Conservation (phyloP, 495 filamentous ascomycete species). For the Geoglossum glabrum region DNA sequence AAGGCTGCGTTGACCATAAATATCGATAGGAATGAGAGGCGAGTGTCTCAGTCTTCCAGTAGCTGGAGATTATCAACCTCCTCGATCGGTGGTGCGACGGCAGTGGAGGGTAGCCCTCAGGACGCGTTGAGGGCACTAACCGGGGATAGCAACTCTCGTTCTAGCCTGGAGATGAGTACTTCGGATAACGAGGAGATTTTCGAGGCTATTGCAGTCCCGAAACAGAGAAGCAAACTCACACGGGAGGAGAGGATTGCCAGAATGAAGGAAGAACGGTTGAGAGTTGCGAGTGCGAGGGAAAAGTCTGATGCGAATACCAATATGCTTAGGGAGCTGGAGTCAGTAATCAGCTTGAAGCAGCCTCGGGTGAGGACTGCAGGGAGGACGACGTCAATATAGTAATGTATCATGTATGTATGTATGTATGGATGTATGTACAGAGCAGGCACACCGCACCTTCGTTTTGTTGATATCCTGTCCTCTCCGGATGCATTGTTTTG, state of each 20-base stretch:
- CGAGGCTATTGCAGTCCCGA: constrained; percentile 65
- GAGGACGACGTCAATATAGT: background rate
- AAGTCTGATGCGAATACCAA: constrained; percentile 58
- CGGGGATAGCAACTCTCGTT: constrained; percentile 30
- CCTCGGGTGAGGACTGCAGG: constrained; percentile 20
- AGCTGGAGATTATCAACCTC: constrained; percentile 52
- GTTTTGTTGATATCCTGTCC: background rate
- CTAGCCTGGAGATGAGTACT: constrained; percentile 20
- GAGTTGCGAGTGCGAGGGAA: constrained; percentile 44
- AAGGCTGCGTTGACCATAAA: constrained; percentile 52
- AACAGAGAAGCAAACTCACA: constrained; percentile 45
- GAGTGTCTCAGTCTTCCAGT: constrained; percentile 44
- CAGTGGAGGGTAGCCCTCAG: constrained; percentile 53
- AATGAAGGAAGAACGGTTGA: constrained; percentile 70
- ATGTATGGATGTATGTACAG: no score
- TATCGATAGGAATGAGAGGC: constrained; percentile 50
- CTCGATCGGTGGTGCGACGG: constrained; percentile 67
- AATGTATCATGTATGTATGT: no score
- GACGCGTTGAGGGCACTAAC: constrained; percentile 60
- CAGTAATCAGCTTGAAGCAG: constrained; percentile 64
- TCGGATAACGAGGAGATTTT: constrained; percentile 61
- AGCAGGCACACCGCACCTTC: background rate
- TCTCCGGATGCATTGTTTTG: background rate
- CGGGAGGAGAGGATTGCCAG: constrained; percentile 75
- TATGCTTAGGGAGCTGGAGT: constrained; percentile 82